These are phyloP conservation scores for Mucor indicus DNA, from an alignment of 371 early-diverging fungal genomes.

Conservation along the genomic window DNA sequence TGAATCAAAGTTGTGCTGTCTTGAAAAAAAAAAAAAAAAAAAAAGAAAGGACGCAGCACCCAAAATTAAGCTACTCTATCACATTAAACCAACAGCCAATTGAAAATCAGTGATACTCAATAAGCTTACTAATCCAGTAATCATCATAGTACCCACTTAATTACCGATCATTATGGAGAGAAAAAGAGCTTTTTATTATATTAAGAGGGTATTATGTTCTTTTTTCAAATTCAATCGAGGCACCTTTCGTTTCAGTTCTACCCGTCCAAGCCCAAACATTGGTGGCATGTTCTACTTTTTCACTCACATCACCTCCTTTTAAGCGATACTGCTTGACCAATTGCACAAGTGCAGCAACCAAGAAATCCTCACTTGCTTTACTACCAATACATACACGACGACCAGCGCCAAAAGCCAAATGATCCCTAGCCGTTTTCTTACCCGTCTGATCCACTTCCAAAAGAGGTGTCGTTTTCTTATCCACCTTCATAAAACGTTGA, in stretches of 20 bases:
- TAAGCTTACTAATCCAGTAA: no score
- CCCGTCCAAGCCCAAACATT: constrained; percentile 29
- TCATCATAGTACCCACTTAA: no score
- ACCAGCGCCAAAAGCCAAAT: constrained; percentile 38
- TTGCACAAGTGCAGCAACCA: constrained; percentile 11
- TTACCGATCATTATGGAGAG: no score
- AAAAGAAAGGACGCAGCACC: no score
- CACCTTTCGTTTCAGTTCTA: constrained; percentile 29
- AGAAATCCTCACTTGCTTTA: constrained; percentile 15
- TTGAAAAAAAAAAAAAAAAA: no score
- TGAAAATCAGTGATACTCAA: no score
- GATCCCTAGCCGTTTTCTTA: constrained; percentile 22
- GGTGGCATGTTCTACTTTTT: constrained; percentile 13
- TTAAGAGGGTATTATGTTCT: neutral
- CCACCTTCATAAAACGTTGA: constrained; percentile 20
- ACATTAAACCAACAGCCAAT: no score
- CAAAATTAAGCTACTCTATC: no score
- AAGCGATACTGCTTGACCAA: constrained; percentile 11
- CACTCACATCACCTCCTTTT: constrained; percentile 19
- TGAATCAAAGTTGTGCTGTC: no score
- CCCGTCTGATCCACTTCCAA: constrained; percentile 4
- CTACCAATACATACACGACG: constrained; percentile 30
- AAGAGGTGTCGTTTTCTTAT: constrained; percentile 9
- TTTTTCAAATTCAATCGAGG: constrained; percentile 16
- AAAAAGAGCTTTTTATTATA: no score